Conservation (phyloP, 441 rosid genomes). For the Euphorbia schlechtendalii region DNA sequence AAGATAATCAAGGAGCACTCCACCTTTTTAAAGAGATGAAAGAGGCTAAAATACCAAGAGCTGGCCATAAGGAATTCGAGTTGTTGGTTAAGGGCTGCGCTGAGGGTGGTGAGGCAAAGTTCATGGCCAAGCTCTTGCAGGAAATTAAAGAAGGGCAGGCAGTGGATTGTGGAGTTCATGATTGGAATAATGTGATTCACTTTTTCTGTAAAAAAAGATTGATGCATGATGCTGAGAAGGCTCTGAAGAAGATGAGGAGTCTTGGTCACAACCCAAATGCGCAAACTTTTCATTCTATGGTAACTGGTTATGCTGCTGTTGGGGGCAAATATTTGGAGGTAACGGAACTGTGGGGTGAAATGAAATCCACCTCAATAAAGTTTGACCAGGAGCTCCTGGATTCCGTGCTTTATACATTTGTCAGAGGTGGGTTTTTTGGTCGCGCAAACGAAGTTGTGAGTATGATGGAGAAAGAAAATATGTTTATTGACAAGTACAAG, state of each 20-base stretch:
- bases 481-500: conserved; percentile 87
- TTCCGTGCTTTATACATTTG: conserved; percentile 75
- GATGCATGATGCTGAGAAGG: conserved; percentile 92
- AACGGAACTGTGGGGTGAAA: conserved; percentile 90
- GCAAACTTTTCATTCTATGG: conserved; percentile 92
- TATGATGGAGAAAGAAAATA: conserved; percentile 65
- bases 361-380: conserved; percentile 67
- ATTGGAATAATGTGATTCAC: conserved; percentile 84
- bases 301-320: conserved; percentile 77
- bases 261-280: conserved; percentile 80
- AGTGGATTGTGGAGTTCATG: conserved; percentile 64
- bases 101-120: conserved; percentile 50
- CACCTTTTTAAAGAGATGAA: conserved; percentile 71
- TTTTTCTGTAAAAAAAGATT: conserved; percentile 84
- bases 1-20: conserved; percentile 69
- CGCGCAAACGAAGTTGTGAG: conserved; percentile 79
- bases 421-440: conserved; percentile 79
- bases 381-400: conserved; percentile 94
- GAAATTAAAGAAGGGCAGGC: conserved; percentile 79
- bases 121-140: conserved; percentile 69
- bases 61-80: conserved; percentile 56
- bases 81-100: conserved; percentile 55
- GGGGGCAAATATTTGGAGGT: conserved; percentile 87
- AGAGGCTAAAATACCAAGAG: conserved; percentile 50
- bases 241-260: conserved; percentile 72